phyloP scores from a whole-genome alignment of 2,329 filamentous ascomycete genomes.

The Metarhizium brunneum region DNA sequence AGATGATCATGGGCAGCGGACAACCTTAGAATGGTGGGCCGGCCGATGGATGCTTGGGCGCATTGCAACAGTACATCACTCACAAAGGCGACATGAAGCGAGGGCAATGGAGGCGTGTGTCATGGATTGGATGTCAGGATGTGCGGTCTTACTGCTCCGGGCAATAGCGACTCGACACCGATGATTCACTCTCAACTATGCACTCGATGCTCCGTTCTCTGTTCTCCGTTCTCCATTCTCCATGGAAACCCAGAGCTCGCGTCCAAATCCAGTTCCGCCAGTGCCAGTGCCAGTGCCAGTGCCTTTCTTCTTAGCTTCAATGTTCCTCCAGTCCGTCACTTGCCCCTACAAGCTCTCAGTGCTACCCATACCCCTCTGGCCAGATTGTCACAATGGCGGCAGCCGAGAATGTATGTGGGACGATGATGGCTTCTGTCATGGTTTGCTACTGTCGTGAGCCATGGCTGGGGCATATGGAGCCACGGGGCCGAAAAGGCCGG shows the following conservation, averaged over 20 bases:
- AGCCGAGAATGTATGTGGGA: no score
- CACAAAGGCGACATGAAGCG: not conserved
- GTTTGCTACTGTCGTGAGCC: not conserved
- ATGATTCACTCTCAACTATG: not conserved
- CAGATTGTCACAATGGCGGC: no score
- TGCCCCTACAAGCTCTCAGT: no score
- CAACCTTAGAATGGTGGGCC: conserved; percentile 3
- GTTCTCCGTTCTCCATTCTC: no score
- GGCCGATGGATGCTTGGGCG: not conserved
- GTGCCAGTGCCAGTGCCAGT: no score
- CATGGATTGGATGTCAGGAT: not conserved
- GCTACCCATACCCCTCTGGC: no score
- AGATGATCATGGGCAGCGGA: not conserved
- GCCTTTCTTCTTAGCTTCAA: no score
- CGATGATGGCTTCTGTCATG: no score
- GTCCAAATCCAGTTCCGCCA: no score
- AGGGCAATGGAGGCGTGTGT: not conserved
- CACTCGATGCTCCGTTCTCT: no score
- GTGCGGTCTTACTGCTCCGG: conserved; percentile 3
- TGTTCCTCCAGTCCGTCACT: no score
- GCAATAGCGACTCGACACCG: conserved; percentile 1
- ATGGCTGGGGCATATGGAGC: not conserved
- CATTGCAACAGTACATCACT: not conserved
- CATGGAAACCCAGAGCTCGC: no score
- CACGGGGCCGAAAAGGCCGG: not conserved